Conservation (phyloP, 192 early-diverging fungal genomes). For the Lunasporangiospora selenospora region DNA sequence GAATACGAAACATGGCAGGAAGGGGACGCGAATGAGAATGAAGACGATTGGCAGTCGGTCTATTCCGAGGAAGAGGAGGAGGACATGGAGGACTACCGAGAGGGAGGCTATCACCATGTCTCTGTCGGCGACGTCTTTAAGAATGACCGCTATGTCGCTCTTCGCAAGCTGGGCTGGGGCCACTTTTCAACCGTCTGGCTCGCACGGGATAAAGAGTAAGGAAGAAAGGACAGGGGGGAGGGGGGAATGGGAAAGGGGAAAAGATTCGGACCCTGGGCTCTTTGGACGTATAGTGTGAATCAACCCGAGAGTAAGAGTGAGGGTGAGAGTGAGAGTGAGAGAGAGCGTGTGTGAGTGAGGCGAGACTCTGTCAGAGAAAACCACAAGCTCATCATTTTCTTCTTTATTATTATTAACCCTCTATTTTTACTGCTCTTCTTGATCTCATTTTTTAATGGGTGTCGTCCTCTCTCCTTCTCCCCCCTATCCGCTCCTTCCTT, state of each 20-base stretch:
- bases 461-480: too few species aligned
- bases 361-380: too few species aligned
- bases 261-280: too few species aligned
- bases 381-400: not conserved
- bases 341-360: too few species aligned
- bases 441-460: too few species aligned
- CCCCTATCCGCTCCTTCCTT: too few species aligned
- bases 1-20: conserved; percentile 8
- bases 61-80: conserved; percentile 80
- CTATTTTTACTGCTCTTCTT: not conserved
- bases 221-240: not conserved
- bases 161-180: conserved; percentile 98
- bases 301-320: too few species aligned
- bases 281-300: too few species aligned
- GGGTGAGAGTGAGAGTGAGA: too few species aligned
- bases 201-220: conserved; percentile 77
- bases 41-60: conserved; percentile 23
- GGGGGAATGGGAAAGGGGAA: too few species aligned
- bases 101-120: conserved; percentile 96
- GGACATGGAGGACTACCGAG: conserved; percentile 90
- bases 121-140: conserved; percentile 85
- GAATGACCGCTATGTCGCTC: conserved; percentile 81
- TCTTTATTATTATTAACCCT: conserved; percentile 1
- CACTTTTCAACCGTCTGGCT: conserved; percentile 99
- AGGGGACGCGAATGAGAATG: conserved; percentile 15